These are phyloP conservation scores for Sodiomyces alkalinus DNA, from an alignment of 2,329 filamentous ascomycete species.

Conservation along the genomic window DNA sequence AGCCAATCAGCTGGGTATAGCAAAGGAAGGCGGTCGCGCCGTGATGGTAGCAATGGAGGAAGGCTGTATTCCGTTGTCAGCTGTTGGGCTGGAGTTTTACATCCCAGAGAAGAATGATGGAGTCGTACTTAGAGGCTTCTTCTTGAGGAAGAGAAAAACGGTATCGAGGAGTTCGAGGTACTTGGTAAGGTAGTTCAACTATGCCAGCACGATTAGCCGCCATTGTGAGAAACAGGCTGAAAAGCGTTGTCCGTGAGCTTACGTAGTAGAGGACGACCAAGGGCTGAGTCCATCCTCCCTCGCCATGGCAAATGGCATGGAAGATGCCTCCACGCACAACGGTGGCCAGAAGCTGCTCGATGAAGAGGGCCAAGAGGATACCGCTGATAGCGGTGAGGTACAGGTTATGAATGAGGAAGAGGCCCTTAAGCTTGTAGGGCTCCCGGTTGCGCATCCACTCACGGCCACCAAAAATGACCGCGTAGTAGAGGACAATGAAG, in stretches of 20 bases:
- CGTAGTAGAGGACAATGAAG: constrained; percentile 79
- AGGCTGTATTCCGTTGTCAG: constrained; percentile 45
- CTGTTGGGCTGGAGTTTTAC: constrained; percentile 14
- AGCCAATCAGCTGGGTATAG: constrained; percentile 91
- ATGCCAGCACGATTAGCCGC: constrained; percentile 6
- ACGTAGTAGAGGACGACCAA: constrained; percentile 96
- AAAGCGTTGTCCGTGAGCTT: constrained; percentile 25
- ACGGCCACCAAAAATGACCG: constrained; percentile 82
- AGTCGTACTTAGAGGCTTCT: constrained; percentile 77
- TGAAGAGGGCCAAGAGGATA: constrained; percentile 66
- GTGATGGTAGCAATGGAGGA: constrained; percentile 98
- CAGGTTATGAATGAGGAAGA: constrained; percentile 96
- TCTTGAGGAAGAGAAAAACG: constrained; percentile 95
- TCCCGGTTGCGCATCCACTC: constrained; percentile 81
- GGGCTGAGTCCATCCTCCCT: constrained; percentile 87
- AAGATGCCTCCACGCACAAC: constrained; percentile 71
- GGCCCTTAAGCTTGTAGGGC: constrained; percentile 70
- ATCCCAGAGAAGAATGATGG: background rate
- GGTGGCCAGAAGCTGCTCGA: constrained; percentile 81
- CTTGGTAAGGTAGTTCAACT: constrained; percentile 98
- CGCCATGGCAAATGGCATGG: constrained; percentile 65
- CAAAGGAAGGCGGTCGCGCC: constrained; percentile 91
- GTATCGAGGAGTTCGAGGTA: constrained; percentile 93
- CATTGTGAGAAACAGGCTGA: no score
- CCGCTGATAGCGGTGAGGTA: constrained; percentile 77